Percentiles rank a stretch among this genome's conserved stretches.
phyloP scores from a whole-genome alignment of 345 rosid species.

The Hypericum perforatum region DNA sequence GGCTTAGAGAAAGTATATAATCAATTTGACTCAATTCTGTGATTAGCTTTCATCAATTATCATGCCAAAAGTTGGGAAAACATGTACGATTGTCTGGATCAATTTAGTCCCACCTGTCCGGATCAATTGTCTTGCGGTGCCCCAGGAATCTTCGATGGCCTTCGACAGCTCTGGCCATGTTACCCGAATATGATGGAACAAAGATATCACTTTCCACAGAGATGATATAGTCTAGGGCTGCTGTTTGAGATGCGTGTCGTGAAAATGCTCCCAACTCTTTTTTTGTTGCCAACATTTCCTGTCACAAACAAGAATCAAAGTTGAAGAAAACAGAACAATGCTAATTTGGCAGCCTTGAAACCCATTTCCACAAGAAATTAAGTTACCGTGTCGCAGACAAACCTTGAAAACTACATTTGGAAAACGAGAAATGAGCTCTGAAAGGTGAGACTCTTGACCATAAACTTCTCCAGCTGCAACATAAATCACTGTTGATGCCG shows the following conservation, averaged over 20 bases:
- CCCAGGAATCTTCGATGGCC: conserved; percentile 95
- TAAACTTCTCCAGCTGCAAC: conserved; percentile 87
- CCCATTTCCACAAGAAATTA: not conserved
- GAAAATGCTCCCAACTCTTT: conserved; percentile 53
- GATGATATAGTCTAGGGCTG: conserved; percentile 90
- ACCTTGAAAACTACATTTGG: conserved; percentile 85
- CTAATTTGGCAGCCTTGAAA: conserved; percentile 3
- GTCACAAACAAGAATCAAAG: conserved; percentile 14
- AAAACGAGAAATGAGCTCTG: conserved; percentile 52
- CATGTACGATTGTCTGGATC: not conserved
- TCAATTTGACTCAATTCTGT: no score
- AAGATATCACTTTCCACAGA: conserved; percentile 83
- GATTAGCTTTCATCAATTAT: not conserved
- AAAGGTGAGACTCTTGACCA: conserved; percentile 67
- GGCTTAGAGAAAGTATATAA: not conserved
- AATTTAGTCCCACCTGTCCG: conserved; percentile 49
- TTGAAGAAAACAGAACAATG: conserved; percentile 3
- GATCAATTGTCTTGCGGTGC: conserved; percentile 70
- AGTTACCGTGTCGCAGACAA: conserved; percentile 13
- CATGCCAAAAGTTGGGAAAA: not conserved
- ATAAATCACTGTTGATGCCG: conserved; percentile 58
- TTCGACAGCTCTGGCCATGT: conserved; percentile 97
- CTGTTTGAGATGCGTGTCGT: conserved; percentile 68
- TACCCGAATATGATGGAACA: conserved; percentile 81
- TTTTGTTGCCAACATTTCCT: conserved; percentile 61